Evolutionary conservation across 371 early-diverging fungal species (phyloP).

Genomic region (Cokeromyces recurvatus): DNA sequence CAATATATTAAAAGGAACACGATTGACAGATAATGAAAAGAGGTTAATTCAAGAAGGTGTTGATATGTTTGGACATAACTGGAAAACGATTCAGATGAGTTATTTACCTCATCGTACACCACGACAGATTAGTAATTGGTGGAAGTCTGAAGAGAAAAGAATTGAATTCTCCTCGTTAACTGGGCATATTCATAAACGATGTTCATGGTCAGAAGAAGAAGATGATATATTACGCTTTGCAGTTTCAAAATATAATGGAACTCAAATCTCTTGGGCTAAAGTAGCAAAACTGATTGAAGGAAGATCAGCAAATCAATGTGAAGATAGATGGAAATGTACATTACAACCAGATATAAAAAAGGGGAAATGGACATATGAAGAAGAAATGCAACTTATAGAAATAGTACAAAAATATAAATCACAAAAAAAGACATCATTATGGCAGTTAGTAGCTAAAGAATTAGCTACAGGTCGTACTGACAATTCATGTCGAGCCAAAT

Average conservation of each 20-base stretch:
- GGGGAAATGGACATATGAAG: constrained; percentile 29
- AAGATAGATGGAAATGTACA: constrained; percentile 13
- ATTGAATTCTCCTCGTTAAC: not conserved
- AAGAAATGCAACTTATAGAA: constrained; percentile 28
- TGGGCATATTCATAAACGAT: not conserved
- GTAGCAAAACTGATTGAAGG: constrained; percentile 24
- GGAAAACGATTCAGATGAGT: constrained; percentile 29
- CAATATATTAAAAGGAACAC: not conserved
- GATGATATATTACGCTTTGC: constrained; percentile 25
- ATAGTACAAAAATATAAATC: constrained; percentile 20
- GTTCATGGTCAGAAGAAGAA: constrained; percentile 25
- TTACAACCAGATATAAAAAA: constrained; percentile 9
- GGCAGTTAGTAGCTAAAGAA: constrained; percentile 23
- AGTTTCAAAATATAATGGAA: constrained; percentile 7
- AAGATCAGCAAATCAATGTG: constrained; percentile 23
- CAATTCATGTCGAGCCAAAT: constrained; percentile 18
- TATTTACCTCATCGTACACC: constrained; percentile 39
- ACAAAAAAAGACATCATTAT: constrained; percentile 4
- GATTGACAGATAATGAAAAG: constrained; percentile 26
- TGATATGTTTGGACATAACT: constrained; percentile 38
- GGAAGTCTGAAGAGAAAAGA: constrained; percentile 7
- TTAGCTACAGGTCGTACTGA: constrained; percentile 25
- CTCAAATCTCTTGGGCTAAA: constrained; percentile 15
- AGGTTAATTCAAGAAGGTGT: constrained; percentile 29
- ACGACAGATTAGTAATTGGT: constrained; percentile 30